Percentiles rank a stretch among this genome's conserved stretches.
phyloP scores from a whole-genome alignment of 2,329 filamentous ascomycete genomes.

The Pseudocercospora ulei region DNA sequence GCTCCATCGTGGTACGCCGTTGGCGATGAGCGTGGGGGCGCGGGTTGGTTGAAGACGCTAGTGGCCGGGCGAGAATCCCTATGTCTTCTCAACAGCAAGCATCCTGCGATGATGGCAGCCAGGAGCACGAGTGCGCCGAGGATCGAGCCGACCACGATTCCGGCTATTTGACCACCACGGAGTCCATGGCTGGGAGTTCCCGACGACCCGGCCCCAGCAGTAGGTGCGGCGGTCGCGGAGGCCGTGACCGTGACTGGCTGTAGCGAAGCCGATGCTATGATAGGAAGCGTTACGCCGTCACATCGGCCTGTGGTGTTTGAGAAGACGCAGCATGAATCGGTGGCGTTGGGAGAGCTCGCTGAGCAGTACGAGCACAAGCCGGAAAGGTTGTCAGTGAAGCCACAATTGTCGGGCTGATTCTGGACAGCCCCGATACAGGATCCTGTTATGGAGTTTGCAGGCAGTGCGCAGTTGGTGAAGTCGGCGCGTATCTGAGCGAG shows the following conservation, averaged over 20 bases:
- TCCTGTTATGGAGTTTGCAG: conserved; percentile 64
- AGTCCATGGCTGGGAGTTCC: conserved; percentile 53
- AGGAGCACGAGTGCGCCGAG: conserved; percentile 60
- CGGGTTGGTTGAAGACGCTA: conserved; percentile 82
- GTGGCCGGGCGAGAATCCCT: conserved; percentile 52
- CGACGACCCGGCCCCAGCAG: conserved; percentile 25
- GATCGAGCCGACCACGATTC: conserved; percentile 74
- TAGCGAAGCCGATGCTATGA: conserved; percentile 50
- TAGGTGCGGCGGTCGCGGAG: conserved; percentile 40
- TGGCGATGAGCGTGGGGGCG: conserved; percentile 45
- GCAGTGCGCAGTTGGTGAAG: conserved; percentile 79
- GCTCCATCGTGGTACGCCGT: conserved; percentile 40
- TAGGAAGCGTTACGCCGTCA: conserved; percentile 62
- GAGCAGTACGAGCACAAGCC: conserved; percentile 84
- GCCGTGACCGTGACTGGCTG: conserved; percentile 54
- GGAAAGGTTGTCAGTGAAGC: conserved; percentile 59
- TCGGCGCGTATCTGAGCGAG: conserved; percentile 76
- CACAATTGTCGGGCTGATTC: conserved; percentile 83
- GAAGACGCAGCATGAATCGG: conserved; percentile 87
- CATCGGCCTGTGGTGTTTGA: conserved; percentile 67
- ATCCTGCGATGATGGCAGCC: conserved; percentile 50
- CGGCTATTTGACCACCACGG: conserved; percentile 77
- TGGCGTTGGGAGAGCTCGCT: conserved; percentile 75
- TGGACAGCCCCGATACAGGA: conserved; percentile 63
- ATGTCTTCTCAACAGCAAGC: conserved; percentile 51